Conservation (phyloP, 768 basidiomycete species). For the Rubroboletus pulcherrimus region DNA sequence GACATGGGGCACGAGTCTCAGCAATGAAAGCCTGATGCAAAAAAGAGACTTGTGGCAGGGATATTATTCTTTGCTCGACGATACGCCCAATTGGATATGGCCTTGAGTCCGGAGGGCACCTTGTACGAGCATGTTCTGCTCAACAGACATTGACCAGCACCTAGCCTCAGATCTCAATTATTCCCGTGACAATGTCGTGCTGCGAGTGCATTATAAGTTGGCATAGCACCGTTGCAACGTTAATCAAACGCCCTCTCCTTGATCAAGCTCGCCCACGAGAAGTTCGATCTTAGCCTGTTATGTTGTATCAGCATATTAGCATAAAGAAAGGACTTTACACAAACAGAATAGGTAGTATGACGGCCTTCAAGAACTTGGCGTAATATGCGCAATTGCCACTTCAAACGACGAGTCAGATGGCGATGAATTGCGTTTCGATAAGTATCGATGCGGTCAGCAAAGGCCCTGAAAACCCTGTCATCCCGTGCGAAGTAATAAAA, state of each 20-base stretch:
- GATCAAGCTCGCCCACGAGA: constrained; percentile 60
- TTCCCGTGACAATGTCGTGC: neutral
- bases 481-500: constrained; percentile 94
- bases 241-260: constrained; percentile 49
- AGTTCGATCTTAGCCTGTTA: constrained; percentile 60
- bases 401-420: constrained; percentile 52
- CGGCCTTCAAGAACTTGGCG: constrained; percentile 64
- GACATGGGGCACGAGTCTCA: neutral
- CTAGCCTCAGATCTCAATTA: neutral
- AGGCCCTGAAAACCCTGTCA: constrained; percentile 75
- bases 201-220: neutral
- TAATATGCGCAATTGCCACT: constrained; percentile 67
- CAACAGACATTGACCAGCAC: neutral
- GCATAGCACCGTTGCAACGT: neutral
- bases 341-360: constrained; percentile 59
- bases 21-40: neutral
- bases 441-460: constrained; percentile 39
- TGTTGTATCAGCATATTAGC: constrained; percentile 4
- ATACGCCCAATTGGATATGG: constrained; percentile 69
- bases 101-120: constrained; percentile 68
- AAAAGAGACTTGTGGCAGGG: neutral
- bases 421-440: constrained; percentile 46
- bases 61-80: constrained; percentile 60
- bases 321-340: constrained; percentile 21
- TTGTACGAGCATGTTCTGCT: constrained; percentile 56